Conservation (phyloP, 2,329 filamentous ascomycete genomes). For the Furcasterigmium sp. region DNA sequence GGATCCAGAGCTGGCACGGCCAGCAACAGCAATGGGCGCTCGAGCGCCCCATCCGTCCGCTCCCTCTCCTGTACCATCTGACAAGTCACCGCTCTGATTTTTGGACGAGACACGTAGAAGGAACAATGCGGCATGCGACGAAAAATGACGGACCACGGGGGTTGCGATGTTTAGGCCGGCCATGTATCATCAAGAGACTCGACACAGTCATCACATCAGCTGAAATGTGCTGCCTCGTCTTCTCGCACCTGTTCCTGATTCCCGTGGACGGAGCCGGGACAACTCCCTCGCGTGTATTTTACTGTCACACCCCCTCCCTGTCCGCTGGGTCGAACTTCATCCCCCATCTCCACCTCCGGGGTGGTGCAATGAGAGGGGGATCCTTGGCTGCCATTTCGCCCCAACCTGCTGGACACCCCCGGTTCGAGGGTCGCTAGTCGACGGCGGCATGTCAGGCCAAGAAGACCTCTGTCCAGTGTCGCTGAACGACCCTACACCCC, state of each 20-base stretch:
- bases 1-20: background rate
- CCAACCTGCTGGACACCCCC: conserved; percentile 3
- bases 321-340: background rate
- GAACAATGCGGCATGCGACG: background rate
- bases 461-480: background rate
- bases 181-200: background rate
- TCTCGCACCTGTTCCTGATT: too few relatives aligned
- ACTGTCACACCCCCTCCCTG: background rate
- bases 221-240: too few relatives aligned
- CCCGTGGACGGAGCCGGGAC: too few relatives aligned
- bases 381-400: background rate
- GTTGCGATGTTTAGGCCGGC: too few relatives aligned
- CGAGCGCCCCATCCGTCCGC: background rate
- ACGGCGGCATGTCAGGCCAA: background rate
- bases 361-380: conserved; percentile 1
- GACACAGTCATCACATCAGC: background rate
- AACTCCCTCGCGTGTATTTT: too few relatives aligned
- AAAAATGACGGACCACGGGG: background rate
- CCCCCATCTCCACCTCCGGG: background rate
- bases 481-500: conserved; percentile 1
- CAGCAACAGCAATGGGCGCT: background rate
- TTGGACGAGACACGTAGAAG: background rate
- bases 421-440: background rate
- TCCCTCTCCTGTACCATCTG: background rate
- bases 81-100: background rate